Evolutionary conservation across 176 grass and related monocot genomes (phyloP).

Genomic region (Zizania latifolia): DNA sequence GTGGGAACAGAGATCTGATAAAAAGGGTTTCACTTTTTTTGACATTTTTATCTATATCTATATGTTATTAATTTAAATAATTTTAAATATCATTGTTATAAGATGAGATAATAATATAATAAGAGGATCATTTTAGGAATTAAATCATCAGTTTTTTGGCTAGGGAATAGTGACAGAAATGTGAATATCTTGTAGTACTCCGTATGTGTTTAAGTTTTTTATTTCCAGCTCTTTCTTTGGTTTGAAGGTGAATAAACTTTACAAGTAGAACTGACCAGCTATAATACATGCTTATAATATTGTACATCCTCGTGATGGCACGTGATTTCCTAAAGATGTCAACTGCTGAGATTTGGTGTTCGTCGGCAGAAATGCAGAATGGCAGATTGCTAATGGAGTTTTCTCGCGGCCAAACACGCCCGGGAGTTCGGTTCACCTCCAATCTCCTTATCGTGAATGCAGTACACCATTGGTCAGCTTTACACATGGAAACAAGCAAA

Average conservation of each 20-base stretch:
- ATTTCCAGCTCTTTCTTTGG: neutral
- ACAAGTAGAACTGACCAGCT: slow-evolving; percentile 11
- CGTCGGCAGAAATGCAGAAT: too few relatives aligned
- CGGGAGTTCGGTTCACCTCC: slow-evolving; percentile 9
- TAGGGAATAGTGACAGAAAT: neutral
- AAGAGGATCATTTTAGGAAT: too few relatives aligned
- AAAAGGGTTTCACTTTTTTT: too few relatives aligned
- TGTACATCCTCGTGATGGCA: slow-evolving; percentile 7
- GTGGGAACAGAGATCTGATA: too few relatives aligned
- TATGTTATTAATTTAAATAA: too few relatives aligned
- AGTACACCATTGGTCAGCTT: neutral
- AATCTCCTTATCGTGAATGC: neutral
- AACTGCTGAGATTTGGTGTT: neutral
- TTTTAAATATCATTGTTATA: too few relatives aligned
- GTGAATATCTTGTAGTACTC: neutral
- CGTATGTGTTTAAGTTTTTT: neutral
- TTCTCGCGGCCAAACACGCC: slow-evolving; percentile 11
- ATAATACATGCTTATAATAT: neutral
- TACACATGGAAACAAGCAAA: neutral
- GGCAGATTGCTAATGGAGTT: neutral
- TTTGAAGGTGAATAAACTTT: slow-evolving; percentile 13
- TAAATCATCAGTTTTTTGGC: too few relatives aligned
- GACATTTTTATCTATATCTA: too few relatives aligned
- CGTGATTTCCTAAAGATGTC: neutral
- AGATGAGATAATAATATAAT: too few relatives aligned